Evolutionary conservation across 2,329 filamentous ascomycete genomes (phyloP), one percentile per base, ranked within the genome.

Genomic region (Talaromyces rugulosus): DNA sequence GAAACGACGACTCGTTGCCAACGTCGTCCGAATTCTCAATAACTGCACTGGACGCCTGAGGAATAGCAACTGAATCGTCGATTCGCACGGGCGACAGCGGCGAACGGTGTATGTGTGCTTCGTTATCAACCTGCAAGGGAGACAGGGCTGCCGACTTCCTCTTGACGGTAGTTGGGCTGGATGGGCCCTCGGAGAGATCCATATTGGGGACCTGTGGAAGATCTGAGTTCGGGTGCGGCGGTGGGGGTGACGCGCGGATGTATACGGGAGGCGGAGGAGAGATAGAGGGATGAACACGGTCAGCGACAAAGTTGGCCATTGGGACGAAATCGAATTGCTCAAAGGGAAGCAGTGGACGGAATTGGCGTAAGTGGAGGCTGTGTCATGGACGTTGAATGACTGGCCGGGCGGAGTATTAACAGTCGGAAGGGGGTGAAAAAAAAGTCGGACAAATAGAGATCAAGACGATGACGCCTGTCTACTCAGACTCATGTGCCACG

Each of bases 261-360:
- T 80, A 79, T 64, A 77, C 77, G 31, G 77, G 75, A n/a, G 77
- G 73, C 63, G 77, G 77, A 68, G 77, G 74, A 42, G 77, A 74
- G 42, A 75, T 67, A 56, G 75, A 70, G 40, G 70, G 70, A 50
- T 64, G 68, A 56, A 53, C 34, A 7, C 14, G 18, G 23, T 54
- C 58, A 34, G 33, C 54, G 42, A 60, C n/a, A 5, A 42, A 66
- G 64, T 66, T 70, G 9, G 72, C 70, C 74, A 75, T 75, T 59
- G 27, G 61, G 44, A 52, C 55, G 14, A 18, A 44, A 28, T 47
- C 18, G 30, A 33, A 59, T 50, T 7, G 54, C 54, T 27, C 18
- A 23, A 18, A n/a, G 40, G 4, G 12, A 47, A 14, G 44, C 18
- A 47, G 8, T 47, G 44, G 23, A 3, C 3, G 11, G n/a, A 27